These are phyloP conservation scores for Chalciporus pseudorubinellus DNA, from an alignment of 768 basidiomycete species.

Conservation along the genomic window DNA sequence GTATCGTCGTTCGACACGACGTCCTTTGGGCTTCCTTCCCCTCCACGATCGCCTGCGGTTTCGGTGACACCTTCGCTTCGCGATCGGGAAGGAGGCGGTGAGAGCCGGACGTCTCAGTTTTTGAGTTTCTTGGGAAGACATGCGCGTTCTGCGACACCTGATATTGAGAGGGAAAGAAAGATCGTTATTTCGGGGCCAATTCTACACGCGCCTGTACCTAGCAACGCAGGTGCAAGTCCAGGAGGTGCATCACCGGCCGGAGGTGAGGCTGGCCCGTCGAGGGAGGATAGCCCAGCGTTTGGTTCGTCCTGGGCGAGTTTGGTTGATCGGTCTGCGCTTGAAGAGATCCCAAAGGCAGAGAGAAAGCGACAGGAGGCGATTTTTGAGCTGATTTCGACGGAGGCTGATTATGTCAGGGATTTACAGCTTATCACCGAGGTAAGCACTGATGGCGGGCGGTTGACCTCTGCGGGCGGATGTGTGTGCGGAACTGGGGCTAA, in stretches of 20 bases:
- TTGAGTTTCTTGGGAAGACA: slow-evolving; percentile 61
- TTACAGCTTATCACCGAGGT: slow-evolving; percentile 92
- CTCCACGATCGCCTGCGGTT: slow-evolving; percentile 39
- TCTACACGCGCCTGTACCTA: slow-evolving; percentile 32
- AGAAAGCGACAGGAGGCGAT: slow-evolving; percentile 92
- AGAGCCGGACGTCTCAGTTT: slow-evolving; percentile 46
- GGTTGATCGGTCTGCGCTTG: slow-evolving; percentile 79
- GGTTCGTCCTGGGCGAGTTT: slow-evolving; percentile 88
- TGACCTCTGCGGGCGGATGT: background rate
- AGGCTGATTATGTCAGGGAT: slow-evolving; percentile 86
- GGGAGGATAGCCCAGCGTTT: slow-evolving; percentile 60
- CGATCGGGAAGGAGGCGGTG: slow-evolving; percentile 30
- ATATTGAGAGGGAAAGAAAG: slow-evolving; percentile 43
- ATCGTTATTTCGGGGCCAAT: slow-evolving; percentile 72
- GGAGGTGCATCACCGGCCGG: background rate
- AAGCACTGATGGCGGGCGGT: slow-evolving; percentile 16
- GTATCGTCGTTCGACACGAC: slow-evolving; percentile 56
- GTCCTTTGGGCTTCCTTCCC: slow-evolving; percentile 34
- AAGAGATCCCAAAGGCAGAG: slow-evolving; percentile 75
- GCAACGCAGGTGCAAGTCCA: too few species aligned
- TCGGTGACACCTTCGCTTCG: slow-evolving; percentile 30
- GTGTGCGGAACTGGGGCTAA: background rate
- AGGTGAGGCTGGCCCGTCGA: slow-evolving; percentile 25
- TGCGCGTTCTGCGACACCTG: slow-evolving; percentile 45
- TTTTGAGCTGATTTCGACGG: slow-evolving; percentile 92